Evolutionary conservation across 1,284 basidiomycete species (phyloP).

Genomic region (Singerocomus inundabilis): DNA sequence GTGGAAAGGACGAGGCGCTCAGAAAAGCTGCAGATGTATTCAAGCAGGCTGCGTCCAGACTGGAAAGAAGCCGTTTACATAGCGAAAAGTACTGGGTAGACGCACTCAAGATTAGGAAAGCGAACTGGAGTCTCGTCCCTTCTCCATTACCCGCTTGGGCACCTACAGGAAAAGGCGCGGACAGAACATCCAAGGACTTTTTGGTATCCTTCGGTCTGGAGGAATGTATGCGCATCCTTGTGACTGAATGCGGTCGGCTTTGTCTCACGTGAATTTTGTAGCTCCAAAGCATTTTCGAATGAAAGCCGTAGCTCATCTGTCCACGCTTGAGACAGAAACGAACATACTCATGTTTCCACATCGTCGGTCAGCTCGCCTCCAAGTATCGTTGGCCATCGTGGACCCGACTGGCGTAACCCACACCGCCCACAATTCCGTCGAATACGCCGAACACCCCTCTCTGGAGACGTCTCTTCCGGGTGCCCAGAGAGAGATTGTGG

Average conservation of each 20-base stretch:
- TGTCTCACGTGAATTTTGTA: conserved; percentile 30
- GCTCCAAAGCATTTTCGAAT: conserved; percentile 61
- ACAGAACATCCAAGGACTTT: conserved; percentile 77
- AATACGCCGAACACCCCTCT: conserved; percentile 34
- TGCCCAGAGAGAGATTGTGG: conserved; percentile 69
- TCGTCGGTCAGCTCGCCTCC: conserved; percentile 57
- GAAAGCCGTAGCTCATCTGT: conserved; percentile 65
- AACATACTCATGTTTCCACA: conserved; percentile 60
- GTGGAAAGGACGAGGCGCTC: conserved; percentile 75
- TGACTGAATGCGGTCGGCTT: background rate
- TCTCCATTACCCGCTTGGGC: conserved; percentile 71
- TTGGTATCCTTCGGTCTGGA: conserved; percentile 74
- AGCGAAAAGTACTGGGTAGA: conserved; percentile 77
- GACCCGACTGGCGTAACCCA: conserved; percentile 34
- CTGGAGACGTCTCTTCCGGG: conserved; percentile 51
- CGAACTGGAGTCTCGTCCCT: conserved; percentile 75
- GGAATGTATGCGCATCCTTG: conserved; percentile 55
- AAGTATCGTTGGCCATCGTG: conserved; percentile 48
- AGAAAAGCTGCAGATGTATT: conserved; percentile 69
- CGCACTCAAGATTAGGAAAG: conserved; percentile 67
- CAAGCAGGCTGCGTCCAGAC: conserved; percentile 61
- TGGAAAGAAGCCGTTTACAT: conserved; percentile 59
- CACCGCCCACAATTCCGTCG: conserved; percentile 40
- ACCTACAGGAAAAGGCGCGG: conserved; percentile 66
- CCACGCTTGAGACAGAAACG: conserved; percentile 44